Base-by-base conservation (phyloP, 2,329 filamentous ascomycete species). In the Scorias spongiosa region DNA sequence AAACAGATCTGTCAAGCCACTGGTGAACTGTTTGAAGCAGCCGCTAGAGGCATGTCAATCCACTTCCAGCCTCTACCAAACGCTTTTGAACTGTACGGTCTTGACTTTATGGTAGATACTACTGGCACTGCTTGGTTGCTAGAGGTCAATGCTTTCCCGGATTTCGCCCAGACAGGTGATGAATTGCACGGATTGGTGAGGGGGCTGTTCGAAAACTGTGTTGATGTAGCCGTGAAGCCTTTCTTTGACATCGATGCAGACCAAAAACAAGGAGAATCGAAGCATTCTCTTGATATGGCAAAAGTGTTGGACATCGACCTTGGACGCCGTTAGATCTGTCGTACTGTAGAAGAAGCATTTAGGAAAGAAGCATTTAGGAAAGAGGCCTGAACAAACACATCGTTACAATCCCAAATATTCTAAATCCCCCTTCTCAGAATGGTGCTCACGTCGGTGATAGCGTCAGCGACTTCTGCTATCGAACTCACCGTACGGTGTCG, bases 61-160 rank as follows among this genome's bases (percentile, higher is more conserved):
- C 87, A 98, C 69, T 98, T 96, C 67, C 87, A 95, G 64, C 78
- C 88, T 12, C 61, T 94, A 41, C 78, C 80, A 1, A 89, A 93
- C 60, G 84, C 81, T 0, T 96, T 96, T 58, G 91, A 98, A 67
- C 69, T 93, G 7, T 98, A 84, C 60, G 91, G 91, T 0, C 63
- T 96, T 37, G 91, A 98, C 60, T 98, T 91, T 58, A 62, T 98
- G 55, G 79, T 95, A 9, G 84, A 87, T 55, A 70, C 59, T 0
- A 55, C 60, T 8, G 80, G 77, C 0, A 70, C 57, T 2, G 75
- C 78, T 2, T 95, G 80, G 78, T 61, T 98, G 56, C 67, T 98
- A 45, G 91, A 98, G 67, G 76, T 93, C 29, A 98, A 98, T 67
- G 85, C 89, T 0, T 98, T 93, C 64, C 91, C 91, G 9, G 91